Evolutionary conservation across 2,329 filamentous ascomycete species (phyloP).

Genomic region (Claviceps lovelessii): DNA sequence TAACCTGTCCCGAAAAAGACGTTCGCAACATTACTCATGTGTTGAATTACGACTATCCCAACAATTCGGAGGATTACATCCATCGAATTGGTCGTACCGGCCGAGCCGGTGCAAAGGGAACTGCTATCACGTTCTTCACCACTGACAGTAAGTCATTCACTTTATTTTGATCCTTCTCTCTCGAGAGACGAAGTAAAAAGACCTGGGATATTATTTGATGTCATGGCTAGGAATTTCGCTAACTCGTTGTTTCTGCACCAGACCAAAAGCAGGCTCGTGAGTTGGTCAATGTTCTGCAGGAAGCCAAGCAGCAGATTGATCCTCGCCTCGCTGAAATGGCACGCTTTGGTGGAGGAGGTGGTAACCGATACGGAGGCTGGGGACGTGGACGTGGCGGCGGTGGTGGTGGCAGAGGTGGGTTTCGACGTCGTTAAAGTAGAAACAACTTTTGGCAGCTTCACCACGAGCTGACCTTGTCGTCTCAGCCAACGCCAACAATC

Average conservation of each 20-base stretch:
- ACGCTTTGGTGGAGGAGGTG: constrained; percentile 73
- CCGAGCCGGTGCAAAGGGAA: constrained; percentile 85
- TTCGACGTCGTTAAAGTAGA: constrained; percentile 19
- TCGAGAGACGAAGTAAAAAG: too few species aligned
- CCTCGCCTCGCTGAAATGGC: constrained; percentile 92
- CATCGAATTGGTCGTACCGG: constrained; percentile 94
- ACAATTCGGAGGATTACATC: constrained; percentile 97
- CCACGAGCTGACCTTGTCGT: constrained; percentile 21
- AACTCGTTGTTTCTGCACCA: constrained; percentile 19
- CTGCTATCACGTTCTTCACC: constrained; percentile 96
- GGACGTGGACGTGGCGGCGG: constrained; percentile 43
- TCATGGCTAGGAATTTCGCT: not conserved
- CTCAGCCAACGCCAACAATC: constrained; percentile 34
- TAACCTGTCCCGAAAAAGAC: constrained; percentile 70
- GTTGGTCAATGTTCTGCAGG: constrained; percentile 78
- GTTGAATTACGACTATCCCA: constrained; percentile 99
- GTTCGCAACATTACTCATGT: constrained; percentile 99
- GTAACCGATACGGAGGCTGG: constrained; percentile 59
- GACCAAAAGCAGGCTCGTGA: constrained; percentile 94
- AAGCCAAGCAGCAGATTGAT: constrained; percentile 97
- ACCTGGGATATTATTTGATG: not conserved
- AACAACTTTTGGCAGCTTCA: constrained; percentile 13
- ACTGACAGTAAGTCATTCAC: constrained; percentile 73
- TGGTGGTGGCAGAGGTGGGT: constrained; percentile 31
- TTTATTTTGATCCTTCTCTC: too few species aligned